These are phyloP conservation scores for Microsporum ferrugineum DNA, from an alignment of 2,329 filamentous ascomycete genomes.

Conservation along the genomic window DNA sequence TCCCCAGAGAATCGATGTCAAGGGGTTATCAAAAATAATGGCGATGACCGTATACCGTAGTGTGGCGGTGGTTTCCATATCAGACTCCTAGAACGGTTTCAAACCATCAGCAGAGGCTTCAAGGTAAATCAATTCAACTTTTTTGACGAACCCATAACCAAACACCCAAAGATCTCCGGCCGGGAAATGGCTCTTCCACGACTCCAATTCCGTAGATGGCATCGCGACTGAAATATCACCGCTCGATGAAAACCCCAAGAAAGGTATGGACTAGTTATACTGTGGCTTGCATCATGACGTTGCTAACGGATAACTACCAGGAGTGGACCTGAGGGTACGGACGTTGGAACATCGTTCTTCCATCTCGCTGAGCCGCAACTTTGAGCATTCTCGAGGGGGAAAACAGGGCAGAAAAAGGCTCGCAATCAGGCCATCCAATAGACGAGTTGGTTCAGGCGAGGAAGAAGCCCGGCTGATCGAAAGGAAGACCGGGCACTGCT, in stretches of 20 bases:
- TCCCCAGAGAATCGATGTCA: not conserved
- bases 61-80: slow-evolving; percentile 98
- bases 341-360: not conserved
- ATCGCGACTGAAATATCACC: not conserved
- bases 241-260: not conserved
- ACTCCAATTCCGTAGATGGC: slow-evolving; percentile 8
- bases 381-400: not conserved
- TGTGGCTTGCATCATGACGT: not conserved
- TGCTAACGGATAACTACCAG: not conserved
- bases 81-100: slow-evolving; percentile 54
- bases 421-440: not conserved
- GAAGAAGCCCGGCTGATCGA: not conserved
- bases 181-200: slow-evolving; percentile 36
- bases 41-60: slow-evolving; percentile 54
- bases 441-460: not conserved
- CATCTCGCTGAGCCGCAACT: not conserved
- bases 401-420: not conserved
- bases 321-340: not conserved
- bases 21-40: not conserved
- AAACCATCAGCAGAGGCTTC: not conserved
- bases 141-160: slow-evolving; percentile 70
- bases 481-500: not conserved
- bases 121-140: not conserved
- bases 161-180: slow-evolving; percentile 82
- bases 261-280: not conserved